phyloP scores from a whole-genome alignment of 2,329 filamentous ascomycete species.

The Kalmusia sp. region DNA sequence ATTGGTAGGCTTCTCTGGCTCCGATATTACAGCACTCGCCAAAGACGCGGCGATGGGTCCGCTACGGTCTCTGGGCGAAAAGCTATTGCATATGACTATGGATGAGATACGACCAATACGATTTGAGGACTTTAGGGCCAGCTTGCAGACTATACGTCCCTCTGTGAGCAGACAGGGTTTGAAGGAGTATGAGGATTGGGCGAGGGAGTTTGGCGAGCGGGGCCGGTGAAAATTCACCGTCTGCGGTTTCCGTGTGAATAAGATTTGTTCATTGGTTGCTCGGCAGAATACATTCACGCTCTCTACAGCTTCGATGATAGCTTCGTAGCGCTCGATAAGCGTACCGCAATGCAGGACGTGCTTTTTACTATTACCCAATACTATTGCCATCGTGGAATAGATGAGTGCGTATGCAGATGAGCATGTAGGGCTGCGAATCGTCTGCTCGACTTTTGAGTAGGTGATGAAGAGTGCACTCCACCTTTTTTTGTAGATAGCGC shows the following conservation, averaged over 20 bases:
- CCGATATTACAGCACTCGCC: slow-evolving; percentile 93
- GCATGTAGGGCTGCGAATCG: too few species aligned
- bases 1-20: slow-evolving; percentile 86
- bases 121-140: slow-evolving; percentile 82
- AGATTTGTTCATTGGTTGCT: too few species aligned
- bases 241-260: background rate
- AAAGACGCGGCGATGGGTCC: slow-evolving; percentile 99
- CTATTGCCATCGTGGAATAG: too few species aligned
- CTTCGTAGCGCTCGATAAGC: too few species aligned
- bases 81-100: slow-evolving; percentile 87
- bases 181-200: slow-evolving; percentile 93
- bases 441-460: too few species aligned
- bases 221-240: slow-evolving; percentile 65
- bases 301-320: too few species aligned
- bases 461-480: too few species aligned
- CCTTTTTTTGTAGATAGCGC: too few species aligned
- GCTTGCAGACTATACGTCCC: slow-evolving; percentile 83
- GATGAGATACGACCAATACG: slow-evolving; percentile 91
- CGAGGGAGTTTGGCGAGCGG: slow-evolving; percentile 87
- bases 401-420: too few species aligned
- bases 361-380: too few species aligned
- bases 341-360: too few species aligned
- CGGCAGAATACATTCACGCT: too few species aligned
- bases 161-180: slow-evolving; percentile 87
- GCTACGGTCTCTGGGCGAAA: slow-evolving; percentile 86